phyloP scores from a whole-genome alignment of 2,329 filamentous ascomycete species.

The Dothidotthia symphoricarpi region DNA sequence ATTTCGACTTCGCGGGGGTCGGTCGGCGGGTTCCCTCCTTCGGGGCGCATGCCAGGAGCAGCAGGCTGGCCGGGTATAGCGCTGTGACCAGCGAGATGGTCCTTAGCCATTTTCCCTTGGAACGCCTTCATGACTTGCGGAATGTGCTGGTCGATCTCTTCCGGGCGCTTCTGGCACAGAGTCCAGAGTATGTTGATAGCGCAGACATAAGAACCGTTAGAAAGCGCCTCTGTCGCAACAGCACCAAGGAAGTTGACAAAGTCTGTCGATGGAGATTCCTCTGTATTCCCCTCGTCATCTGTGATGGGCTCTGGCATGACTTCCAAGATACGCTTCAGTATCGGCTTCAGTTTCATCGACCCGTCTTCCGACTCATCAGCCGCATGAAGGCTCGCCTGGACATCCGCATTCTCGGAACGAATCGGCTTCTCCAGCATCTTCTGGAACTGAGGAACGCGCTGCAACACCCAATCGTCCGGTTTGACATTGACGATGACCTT shows the following conservation, averaged over 20 bases:
- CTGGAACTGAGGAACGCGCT: slow-evolving; percentile 73
- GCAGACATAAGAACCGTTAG: slow-evolving; percentile 75
- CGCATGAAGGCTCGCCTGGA: slow-evolving; percentile 87
- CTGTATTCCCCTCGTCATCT: slow-evolving; percentile 79
- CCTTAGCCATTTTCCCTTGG: slow-evolving; percentile 85
- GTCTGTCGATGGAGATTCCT: slow-evolving; percentile 74
- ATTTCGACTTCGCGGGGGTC: slow-evolving; percentile 78
- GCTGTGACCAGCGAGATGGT: slow-evolving; percentile 73
- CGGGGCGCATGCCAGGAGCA: slow-evolving; percentile 49
- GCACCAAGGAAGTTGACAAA: slow-evolving; percentile 80
- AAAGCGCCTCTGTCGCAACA: slow-evolving; percentile 85
- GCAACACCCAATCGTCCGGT: slow-evolving; percentile 84
- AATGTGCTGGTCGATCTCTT: slow-evolving; percentile 88
- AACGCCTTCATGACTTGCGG: slow-evolving; percentile 87
- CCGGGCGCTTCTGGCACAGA: slow-evolving; percentile 77
- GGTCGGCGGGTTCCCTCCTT: slow-evolving; percentile 60
- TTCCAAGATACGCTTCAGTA: slow-evolving; percentile 79
- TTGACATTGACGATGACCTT: slow-evolving; percentile 87
- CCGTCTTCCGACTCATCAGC: slow-evolving; percentile 68
- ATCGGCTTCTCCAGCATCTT: slow-evolving; percentile 87
- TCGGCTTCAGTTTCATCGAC: slow-evolving; percentile 62
- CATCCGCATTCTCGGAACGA: slow-evolving; percentile 82
- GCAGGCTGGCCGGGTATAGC: slow-evolving; percentile 38
- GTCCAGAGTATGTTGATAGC: slow-evolving; percentile 95
- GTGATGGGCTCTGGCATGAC: slow-evolving; percentile 80